These are phyloP conservation scores for Phaffia tasmanica DNA, from an alignment of 768 basidiomycete species.

Conservation along the genomic window DNA sequence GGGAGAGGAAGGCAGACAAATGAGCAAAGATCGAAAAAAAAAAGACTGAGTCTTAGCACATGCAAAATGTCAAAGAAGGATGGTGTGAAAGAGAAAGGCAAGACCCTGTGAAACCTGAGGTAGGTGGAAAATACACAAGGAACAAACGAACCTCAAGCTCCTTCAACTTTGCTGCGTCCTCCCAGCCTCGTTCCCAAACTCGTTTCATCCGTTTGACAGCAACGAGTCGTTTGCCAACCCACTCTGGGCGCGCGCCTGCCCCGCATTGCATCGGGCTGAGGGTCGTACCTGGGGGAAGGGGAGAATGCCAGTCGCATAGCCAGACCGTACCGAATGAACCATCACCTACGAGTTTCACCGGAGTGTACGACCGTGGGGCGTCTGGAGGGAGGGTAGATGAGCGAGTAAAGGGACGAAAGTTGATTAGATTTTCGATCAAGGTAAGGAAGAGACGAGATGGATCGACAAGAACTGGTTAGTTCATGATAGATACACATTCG, in stretches of 20 bases:
- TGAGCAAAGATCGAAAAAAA: slow-evolving; percentile 12
- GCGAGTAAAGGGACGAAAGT: not conserved
- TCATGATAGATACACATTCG: too few relatives aligned
- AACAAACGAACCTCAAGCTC: slow-evolving; percentile 51
- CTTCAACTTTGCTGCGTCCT: slow-evolving; percentile 86
- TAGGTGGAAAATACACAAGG: not conserved
- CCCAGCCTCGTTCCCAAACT: slow-evolving; percentile 96
- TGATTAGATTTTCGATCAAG: not conserved
- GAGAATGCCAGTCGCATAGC: slow-evolving; percentile 98
- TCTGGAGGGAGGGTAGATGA: slow-evolving; percentile 1
- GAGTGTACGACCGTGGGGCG: slow-evolving; percentile 63
- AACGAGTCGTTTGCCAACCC: slow-evolving; percentile 84
- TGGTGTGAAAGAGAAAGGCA: not conserved
- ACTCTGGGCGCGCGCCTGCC: slow-evolving; percentile 81
- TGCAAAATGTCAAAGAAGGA: not conserved
- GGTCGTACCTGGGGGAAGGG: slow-evolving; percentile 78
- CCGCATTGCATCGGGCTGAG: slow-evolving; percentile 93
- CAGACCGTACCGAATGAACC: slow-evolving; percentile 98
- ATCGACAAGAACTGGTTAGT: too few relatives aligned
- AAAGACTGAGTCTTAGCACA: not conserved
- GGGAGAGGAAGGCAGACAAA: not conserved
- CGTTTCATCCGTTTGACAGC: slow-evolving; percentile 98
- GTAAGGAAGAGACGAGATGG: not conserved
- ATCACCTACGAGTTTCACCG: slow-evolving; percentile 92
- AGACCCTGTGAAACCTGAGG: not conserved